A percentile compares a stretch with the other conserved stretches of the same genome.
Conservation (phyloP, 345 rosid species). For the Eucalyptus pauciflora region DNA sequence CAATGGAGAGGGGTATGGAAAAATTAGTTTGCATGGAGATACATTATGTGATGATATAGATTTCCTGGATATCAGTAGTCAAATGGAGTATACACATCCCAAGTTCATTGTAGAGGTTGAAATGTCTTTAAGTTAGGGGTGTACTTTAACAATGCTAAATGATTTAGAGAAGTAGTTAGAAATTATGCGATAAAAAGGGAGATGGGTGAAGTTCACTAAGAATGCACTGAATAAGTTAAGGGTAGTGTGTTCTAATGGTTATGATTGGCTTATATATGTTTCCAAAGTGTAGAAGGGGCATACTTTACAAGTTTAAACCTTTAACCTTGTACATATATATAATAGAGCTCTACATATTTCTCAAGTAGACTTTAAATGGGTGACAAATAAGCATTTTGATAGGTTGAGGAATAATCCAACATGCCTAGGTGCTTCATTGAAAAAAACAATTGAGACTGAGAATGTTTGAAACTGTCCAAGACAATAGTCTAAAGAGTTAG, state of each 20-base stretch:
- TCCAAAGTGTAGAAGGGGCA: accelerated
- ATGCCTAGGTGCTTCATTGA: neutral
- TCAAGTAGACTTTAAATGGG: neutral
- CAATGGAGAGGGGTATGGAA: neutral
- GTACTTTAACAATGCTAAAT: neutral
- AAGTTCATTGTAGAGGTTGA: neutral
- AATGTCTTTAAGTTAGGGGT: neutral
- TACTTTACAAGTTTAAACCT: neutral
- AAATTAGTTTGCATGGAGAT: neutral
- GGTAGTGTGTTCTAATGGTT: neutral
- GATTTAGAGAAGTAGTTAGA: neutral
- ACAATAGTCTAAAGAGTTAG: neutral
- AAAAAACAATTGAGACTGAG: neutral
- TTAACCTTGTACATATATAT: neutral
- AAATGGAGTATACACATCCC: neutral
- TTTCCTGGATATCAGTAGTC: neutral
- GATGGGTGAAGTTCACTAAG: neutral
- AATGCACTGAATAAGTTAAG: neutral
- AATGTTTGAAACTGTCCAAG: neutral
- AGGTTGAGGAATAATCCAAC: neutral
- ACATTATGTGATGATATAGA: neutral
- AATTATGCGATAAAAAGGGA: neutral
- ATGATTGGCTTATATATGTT: neutral
- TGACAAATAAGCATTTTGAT: neutral
- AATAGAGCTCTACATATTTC: neutral